phyloP scores from a whole-genome alignment of 2,329 filamentous ascomycete genomes.

The Paraphoma sp. region DNA sequence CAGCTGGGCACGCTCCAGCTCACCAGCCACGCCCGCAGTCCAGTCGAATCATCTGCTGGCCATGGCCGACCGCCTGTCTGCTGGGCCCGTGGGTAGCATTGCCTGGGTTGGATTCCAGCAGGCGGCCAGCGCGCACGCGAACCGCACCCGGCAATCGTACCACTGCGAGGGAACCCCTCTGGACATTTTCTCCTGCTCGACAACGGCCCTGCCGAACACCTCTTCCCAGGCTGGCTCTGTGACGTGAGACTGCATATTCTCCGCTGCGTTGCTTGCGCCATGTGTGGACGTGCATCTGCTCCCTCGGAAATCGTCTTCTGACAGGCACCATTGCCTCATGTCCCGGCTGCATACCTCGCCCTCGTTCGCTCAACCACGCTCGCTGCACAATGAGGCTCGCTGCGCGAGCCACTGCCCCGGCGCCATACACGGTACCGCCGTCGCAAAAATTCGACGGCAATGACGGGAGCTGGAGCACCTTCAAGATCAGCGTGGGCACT shows the following conservation, averaged over 20 bases:
- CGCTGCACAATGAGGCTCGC: slow-evolving; percentile 28
- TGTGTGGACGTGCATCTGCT: not conserved
- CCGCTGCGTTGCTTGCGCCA: not conserved
- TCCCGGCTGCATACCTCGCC: not conserved
- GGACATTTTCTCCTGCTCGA: not conserved
- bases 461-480: slow-evolving; percentile 52
- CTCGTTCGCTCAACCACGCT: slow-evolving; percentile 5
- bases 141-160: not conserved
- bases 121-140: not conserved
- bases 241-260: not conserved
- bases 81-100: not conserved
- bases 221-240: not conserved
- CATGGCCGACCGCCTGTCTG: not conserved
- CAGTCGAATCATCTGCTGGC: slow-evolving; percentile 12
- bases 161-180: not conserved
- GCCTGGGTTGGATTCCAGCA: not conserved
- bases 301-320: not conserved
- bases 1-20: slow-evolving; percentile 10
- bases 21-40: slow-evolving; percentile 4
- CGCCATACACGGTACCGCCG: slow-evolving; percentile 41
- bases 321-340: slow-evolving; percentile 2
- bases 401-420: slow-evolving; percentile 22
- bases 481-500: slow-evolving; percentile 49
- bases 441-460: slow-evolving; percentile 48
- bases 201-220: not conserved